Percentiles rank a stretch among this genome's conserved stretches.
phyloP scores from a whole-genome alignment of 2,329 filamentous ascomycete genomes.

The Malbranchea zuffiana region DNA sequence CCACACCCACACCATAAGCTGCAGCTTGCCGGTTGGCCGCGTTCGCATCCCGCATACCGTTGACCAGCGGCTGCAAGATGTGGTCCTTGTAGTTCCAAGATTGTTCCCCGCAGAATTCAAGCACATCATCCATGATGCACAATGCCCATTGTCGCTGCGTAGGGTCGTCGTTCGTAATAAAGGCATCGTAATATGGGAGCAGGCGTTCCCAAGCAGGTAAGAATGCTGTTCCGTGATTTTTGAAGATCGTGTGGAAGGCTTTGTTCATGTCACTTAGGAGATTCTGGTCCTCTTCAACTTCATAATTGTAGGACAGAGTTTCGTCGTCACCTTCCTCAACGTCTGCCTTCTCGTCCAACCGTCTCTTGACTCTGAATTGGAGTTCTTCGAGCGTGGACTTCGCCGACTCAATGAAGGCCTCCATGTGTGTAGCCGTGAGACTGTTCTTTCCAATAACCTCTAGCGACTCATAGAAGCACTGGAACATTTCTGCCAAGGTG shows the following conservation, averaged over 20 bases:
- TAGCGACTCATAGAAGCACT: constrained; percentile 97
- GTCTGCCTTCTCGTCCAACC: constrained; percentile 73
- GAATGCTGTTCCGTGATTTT: constrained; percentile 80
- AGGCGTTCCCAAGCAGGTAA: constrained; percentile 79
- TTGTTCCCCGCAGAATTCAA: constrained; percentile 88
- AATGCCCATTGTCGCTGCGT: constrained; percentile 98
- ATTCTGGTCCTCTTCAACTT: constrained; percentile 94
- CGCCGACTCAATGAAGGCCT: constrained; percentile 74
- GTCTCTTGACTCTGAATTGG: constrained; percentile 70
- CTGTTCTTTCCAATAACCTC: constrained; percentile 84
- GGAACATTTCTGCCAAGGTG: constrained; percentile 96
- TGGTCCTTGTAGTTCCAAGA: constrained; percentile 77
- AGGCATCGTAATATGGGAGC: constrained; percentile 72
- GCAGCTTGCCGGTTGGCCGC: constrained; percentile 92
- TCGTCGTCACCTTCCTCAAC: constrained; percentile 85
- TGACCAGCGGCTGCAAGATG: constrained; percentile 76
- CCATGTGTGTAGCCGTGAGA: constrained; percentile 68
- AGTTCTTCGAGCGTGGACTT: constrained; percentile 85
- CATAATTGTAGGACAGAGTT: constrained; percentile 73
- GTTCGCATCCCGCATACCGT: constrained; percentile 74
- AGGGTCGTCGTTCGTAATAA: constrained; percentile 68
- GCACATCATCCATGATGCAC: constrained; percentile 95
- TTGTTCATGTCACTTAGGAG: constrained; percentile 99
- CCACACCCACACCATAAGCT: constrained; percentile 89
- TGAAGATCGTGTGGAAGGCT: constrained; percentile 97